Evolutionary conservation across 2,329 filamentous ascomycete species (phyloP), one percentile per base, ranked within the genome.

Genomic region (Bipolaris victoriae): DNA sequence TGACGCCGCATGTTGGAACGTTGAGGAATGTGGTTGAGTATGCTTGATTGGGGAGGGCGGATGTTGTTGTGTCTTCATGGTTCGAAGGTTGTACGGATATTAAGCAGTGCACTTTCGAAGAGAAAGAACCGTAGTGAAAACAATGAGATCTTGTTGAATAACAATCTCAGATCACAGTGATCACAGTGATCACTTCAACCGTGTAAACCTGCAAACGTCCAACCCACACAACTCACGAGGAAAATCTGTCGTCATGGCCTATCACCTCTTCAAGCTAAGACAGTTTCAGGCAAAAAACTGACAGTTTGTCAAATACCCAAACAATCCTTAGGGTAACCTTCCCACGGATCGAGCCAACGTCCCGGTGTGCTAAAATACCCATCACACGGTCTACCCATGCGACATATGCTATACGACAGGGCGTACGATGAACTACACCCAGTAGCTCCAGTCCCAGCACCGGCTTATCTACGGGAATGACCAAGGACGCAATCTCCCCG

Each of bases 1-100:
- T 77, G 15, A 64, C 55, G 13, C 65, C 69, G 1, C 49, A 62
- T 20, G 63, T 77, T 31, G 74, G 74, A 0, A 76, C 70, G 4
- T n/a, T 77, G 44, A 68, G 61, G 49, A 76, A 76, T 48, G 52
- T 57, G 6, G 71, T 77, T 0, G 66, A 70, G 57, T 77, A 64
- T 60, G 73, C 69, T 40, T 64, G 15, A 36, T 45, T 31, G 18
- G 11, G 39, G 16, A 16, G 16, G 16, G 16, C 10, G 26, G 10
- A 29, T 29, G 7, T 9, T 29, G 26, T 29, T 1, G 2, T 29
- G 26, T 4, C 5, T 4, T 29, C 26, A 29, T 29, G 26, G 0
- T 29, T 29, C 26, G 9, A 29, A 29, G 7, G 26, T 10, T 29
- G 3, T 29, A 10, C 26, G 26, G 26, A 29, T 29, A 29, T 9